A percentile compares a stretch with the other conserved stretches of the same genome.
phyloP scores from a whole-genome alignment of 768 basidiomycete genomes.

The Exidia glandulosa region DNA sequence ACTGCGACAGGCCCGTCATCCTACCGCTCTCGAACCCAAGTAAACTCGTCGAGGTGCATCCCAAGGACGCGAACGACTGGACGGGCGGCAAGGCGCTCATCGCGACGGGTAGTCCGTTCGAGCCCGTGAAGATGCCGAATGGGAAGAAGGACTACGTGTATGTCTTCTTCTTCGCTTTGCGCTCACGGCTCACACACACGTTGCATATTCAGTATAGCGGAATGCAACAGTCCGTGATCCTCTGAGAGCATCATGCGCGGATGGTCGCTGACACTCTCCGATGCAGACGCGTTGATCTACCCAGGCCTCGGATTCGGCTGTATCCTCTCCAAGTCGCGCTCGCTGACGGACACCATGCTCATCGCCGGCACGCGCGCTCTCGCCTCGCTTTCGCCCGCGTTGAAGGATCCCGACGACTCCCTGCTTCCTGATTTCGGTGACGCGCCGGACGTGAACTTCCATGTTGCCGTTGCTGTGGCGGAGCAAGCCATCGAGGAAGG shows the following conservation, averaged over 20 bases:
- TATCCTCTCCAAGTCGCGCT: constrained; percentile 51
- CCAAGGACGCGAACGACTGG: constrained; percentile 65
- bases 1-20: constrained; percentile 67
- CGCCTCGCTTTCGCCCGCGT: constrained; percentile 64
- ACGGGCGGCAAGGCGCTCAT: constrained; percentile 68
- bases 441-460: constrained; percentile 62
- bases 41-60: constrained; percentile 60
- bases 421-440: constrained; percentile 71
- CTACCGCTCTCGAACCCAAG: constrained; percentile 80
- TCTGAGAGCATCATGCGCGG: too few relatives aligned
- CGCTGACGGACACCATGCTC: constrained; percentile 75
- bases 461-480: constrained; percentile 56
- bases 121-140: constrained; percentile 51
- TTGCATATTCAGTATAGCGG: constrained; percentile 42
- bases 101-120: constrained; percentile 83
- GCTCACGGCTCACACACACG: background rate
- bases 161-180: constrained; percentile 14
- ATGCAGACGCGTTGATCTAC: constrained; percentile 62
- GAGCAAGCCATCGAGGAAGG: constrained; percentile 71
- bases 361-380: constrained; percentile 68
- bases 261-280: background rate
- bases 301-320: constrained; percentile 68
- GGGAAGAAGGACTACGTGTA: constrained; percentile 53
- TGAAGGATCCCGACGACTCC: constrained; percentile 55
- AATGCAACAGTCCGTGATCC: constrained; percentile 48